Conservation (phyloP, 1,284 basidiomycete species). For the Ganoderma lingzhi region DNA sequence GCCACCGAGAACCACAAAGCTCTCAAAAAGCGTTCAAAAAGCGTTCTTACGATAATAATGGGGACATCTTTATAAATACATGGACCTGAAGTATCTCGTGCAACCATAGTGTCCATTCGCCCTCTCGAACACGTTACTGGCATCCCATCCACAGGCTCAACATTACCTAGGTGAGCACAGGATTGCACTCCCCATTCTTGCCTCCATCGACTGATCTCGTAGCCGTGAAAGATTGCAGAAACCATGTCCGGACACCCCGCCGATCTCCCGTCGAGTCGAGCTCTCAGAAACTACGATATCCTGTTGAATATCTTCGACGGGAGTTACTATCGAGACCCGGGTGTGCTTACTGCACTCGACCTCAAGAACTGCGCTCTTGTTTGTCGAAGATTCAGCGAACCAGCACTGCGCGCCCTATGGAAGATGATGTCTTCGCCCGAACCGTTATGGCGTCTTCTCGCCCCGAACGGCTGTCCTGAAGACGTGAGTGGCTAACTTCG, state of each 20-base stretch:
- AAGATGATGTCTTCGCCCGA: background rate
- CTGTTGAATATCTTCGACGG: background rate
- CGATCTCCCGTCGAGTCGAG: background rate
- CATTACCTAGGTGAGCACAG: background rate
- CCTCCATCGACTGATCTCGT: background rate
- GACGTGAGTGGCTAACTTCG: background rate
- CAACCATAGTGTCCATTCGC: background rate
- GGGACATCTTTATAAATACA: background rate
- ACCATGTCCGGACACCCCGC: background rate
- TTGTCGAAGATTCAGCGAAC: conserved; percentile 4
- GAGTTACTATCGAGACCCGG: background rate
- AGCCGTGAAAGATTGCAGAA: background rate
- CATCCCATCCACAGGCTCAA: background rate
- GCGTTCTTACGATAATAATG: background rate
- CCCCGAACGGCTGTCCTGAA: background rate
- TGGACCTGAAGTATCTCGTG: background rate
- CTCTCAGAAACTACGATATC: background rate
- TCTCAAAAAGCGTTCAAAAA: background rate
- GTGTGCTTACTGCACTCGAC: background rate
- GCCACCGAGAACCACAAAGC: background rate
- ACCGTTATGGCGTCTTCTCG: conserved; percentile 9
- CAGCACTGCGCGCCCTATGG: conserved; percentile 8
- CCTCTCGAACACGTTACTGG: background rate
- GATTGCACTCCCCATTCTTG: background rate
- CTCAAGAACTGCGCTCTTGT: conserved; percentile 5